Base-by-base conservation (phyloP, 108 stramenopile genomes). In the Nannochloropsis gaditana region DNA sequence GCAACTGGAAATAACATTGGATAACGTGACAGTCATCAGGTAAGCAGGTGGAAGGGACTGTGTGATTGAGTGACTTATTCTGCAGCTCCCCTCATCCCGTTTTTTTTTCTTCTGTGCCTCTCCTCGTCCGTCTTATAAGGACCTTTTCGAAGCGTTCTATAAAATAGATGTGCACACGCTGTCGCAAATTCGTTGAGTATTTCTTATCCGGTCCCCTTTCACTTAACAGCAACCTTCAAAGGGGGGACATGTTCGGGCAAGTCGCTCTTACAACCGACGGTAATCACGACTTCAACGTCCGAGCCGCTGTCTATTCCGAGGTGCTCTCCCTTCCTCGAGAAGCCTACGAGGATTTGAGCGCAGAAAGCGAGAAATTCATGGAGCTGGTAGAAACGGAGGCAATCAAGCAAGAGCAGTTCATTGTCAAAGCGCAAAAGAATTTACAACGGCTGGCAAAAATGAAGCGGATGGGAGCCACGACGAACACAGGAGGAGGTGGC, bases 241-340 rank as follows among this genome's bases (percentile, higher is more conserved):
- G n/a, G n/a, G 59, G 59, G 15, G 59, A 73, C 15, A 73, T 73
- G 59, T 73, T 73, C 8, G 59, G 59, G 59, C 59, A 73, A 73
- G 59, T 73, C 59, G 59, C 59, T n/a, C n/a, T 73, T 15, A 73
- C 59, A n/a, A 73, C 59, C 59, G 59, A 73, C 59, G 8, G 59
- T n/a, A 73, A 73, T n/a, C 59, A 73, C 59, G 59, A 73, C 6
- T 73, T 73, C 59, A 73, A 73, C n/a, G 59, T 73, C 59, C 59
- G 59, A 15, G 59, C 59, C 2, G 59, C 59, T 5, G 59, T 73
- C 4, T 73, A 73, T 73, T 73, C 59, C 59, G 59, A 73, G n/a
- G 59, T 73, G 4, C 59, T 73, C 59, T 73, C 59, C 59, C 59
- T 73, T n/a, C 59, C 59, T 73, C 59, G 59, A 73, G 59, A 73